Base-by-base conservation (phyloP, 2,329 filamentous ascomycete genomes). In the Neofusicoccum kwambonambiense region DNA sequence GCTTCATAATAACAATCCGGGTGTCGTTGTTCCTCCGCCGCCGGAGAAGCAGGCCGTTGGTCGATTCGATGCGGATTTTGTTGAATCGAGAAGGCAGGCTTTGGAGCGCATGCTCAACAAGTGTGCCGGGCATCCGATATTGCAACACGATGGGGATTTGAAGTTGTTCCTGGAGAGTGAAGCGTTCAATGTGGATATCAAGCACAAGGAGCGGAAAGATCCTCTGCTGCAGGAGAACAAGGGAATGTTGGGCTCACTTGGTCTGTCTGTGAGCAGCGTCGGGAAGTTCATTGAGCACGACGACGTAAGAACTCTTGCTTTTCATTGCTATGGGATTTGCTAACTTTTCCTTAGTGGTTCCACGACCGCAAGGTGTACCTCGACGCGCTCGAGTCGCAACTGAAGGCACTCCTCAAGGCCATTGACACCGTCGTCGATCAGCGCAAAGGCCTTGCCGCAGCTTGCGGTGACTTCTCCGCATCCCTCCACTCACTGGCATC, bases 91-190 rank as follows among this genome's bases (percentile, higher is more conserved):
- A 72, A 87, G 95, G 70, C 91, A 93, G 67, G 95, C 95, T 13
- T 81, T 99, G 65, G 95, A 99, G 79, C 92, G 95, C 75, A 99
- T 99, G 95, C 83, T 97, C 63, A 98, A 97, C 85, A 98, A 97
- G 83, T 95, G 89, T 66, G 92, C 94, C 2, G 87, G 88, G 11
- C 95, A 99, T 76, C 90, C 92, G 7, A 91, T 93, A 39, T 82
- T 99, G 69, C 95, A 98, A 75, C 92, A 97, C 72, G 95, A 99
- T 74, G 89, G 87, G 5, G 95, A 99, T 74, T 80, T 99, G 67
- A 99, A 99, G 81, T 88, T 98, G 4, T 99, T 99, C 78, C 82
- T 99, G 13, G 95, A 99, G 79, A 98, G 93, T 74, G 95, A 99
- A 72, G 85, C 93, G 0, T 97, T 99, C 81, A 97, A 93, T 73